A percentile compares a stretch with the other conserved stretches of the same genome.
These are phyloP conservation scores for Microcos paniculata DNA, from an alignment of 345 rosid genomes.

Conservation along the genomic window DNA sequence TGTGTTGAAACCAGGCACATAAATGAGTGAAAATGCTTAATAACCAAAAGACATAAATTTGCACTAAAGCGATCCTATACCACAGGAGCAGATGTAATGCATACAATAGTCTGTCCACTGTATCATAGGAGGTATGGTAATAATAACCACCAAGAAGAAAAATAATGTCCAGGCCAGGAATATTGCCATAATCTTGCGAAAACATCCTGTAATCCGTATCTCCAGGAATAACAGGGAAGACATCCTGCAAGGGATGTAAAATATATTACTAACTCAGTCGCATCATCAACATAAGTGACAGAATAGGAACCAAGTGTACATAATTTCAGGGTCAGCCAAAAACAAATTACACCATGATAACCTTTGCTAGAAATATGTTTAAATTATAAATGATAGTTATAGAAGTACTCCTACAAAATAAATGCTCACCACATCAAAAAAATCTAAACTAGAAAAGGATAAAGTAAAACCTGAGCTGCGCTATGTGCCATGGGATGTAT, in stretches of 20 bases:
- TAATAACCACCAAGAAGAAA: slow-evolving; percentile 95
- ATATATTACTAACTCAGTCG: background rate
- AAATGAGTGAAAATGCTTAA: slow-evolving; percentile 32
- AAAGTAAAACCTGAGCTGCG: slow-evolving; percentile 84
- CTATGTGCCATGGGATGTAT: slow-evolving; percentile 92
- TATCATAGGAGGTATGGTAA: slow-evolving; percentile 94
- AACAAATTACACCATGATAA: background rate
- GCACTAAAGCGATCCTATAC: slow-evolving; percentile 38
- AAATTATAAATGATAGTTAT: background rate
- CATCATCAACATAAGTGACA: background rate
- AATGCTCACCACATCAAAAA: slow-evolving; percentile 14
- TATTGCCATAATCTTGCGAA: slow-evolving; percentile 81
- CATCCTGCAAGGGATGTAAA: slow-evolving; percentile 54
- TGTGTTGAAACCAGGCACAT: slow-evolving; percentile 38
- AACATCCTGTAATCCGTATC: slow-evolving; percentile 96
- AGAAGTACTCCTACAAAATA: background rate
- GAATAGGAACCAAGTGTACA: background rate
- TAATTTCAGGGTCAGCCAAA: background rate
- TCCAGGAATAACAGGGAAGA: slow-evolving; percentile 89
- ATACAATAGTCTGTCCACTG: slow-evolving; percentile 95
- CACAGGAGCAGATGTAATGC: slow-evolving; percentile 63
- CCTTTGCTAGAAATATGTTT: background rate
- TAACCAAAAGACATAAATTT: slow-evolving; percentile 23
- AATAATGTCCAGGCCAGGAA: slow-evolving; percentile 96
- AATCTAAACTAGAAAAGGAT: slow-evolving; percentile 16